phyloP scores from a whole-genome alignment of 2,329 filamentous ascomycete species.

The Hypoxylon sp. region DNA sequence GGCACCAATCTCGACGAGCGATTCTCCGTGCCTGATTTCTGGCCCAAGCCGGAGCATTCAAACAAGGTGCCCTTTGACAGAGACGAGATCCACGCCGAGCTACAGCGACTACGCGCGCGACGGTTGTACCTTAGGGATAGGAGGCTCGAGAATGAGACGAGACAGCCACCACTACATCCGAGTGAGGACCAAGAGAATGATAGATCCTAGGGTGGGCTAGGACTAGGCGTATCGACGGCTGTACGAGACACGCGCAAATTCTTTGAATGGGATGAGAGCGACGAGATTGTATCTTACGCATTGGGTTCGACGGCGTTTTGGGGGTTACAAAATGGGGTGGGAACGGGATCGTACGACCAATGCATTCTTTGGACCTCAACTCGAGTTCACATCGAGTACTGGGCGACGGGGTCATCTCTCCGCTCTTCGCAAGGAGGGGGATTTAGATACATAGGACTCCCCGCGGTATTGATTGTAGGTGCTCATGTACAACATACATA shows the following conservation, averaged over 20 bases:
- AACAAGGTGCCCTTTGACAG: conserved; percentile 82
- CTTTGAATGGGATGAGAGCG: not conserved
- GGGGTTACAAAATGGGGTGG: conserved; percentile 9
- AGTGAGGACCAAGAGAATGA: conserved; percentile 19
- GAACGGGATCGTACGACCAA: not conserved
- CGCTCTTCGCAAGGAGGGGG: conserved; percentile 14
- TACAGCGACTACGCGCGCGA: conserved; percentile 76
- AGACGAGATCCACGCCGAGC: conserved; percentile 87
- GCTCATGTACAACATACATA: conserved; percentile 32
- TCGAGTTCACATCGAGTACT: conserved; percentile 6
- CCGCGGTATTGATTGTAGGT: conserved; percentile 5
- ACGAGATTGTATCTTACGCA: conserved; percentile 8
- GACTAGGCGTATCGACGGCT: not conserved
- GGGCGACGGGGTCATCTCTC: conserved; percentile 16
- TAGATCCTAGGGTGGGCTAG: conserved; percentile 43
- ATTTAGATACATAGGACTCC: conserved; percentile 12
- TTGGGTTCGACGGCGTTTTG: conserved; percentile 26
- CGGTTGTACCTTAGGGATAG: conserved; percentile 84
- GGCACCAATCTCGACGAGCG: conserved; percentile 96
- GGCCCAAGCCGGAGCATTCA: conserved; percentile 85
- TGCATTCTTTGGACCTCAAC: conserved; percentile 7
- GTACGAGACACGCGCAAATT: not conserved
- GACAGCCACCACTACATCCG: conserved; percentile 49
- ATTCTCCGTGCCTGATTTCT: conserved; percentile 92
- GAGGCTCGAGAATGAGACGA: conserved; percentile 60